Evolutionary conservation across 2,329 filamentous ascomycete genomes (phyloP), one percentile per base, ranked within the genome.

Genomic region (Mariannaea elegans): DNA sequence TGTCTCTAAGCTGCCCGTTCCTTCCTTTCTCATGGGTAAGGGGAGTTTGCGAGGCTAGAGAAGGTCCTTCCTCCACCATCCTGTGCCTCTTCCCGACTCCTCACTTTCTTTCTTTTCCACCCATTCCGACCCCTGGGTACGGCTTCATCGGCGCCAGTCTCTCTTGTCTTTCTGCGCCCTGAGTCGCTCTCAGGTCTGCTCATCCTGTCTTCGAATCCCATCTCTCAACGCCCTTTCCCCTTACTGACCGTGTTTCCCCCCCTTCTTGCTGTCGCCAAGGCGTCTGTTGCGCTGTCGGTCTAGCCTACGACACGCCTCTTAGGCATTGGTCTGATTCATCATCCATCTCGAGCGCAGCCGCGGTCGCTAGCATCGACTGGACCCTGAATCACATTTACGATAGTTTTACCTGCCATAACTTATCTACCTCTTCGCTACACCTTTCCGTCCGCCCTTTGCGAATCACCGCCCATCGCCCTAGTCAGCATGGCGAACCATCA

Each of bases 401-500:
- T 45, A 54, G 29, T 29, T 38, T 49, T 13, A 14, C 45, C 18
- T n/a, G 21, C 45, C 39, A 16, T 42, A 4, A 14, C 14, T 29
- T 38, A 27, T 42, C 31, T n/a, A 41, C n/a, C 36, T 44, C n/a
- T 14, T 18, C 36, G 34, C 38, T 12, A n/a, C 34, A 18, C 38
- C 48, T 32, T 32, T 12, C 16, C 39, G 10, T n/a, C 48, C 24
- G 14, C 56, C 45, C 44, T 53, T 49, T 61, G 68, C 67, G 53
- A 62, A 55, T 62, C 59, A 56, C 56, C 59, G 55, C 59, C 61
- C 54, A 38, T 34, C 59, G 42, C 24, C 24, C 24, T 9, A 27
- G 32, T 67, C 72, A 77, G 64, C 65, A 92, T 92, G 89, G 88
- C 89, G 69, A 90, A 92, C 76, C 90, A 92, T 71, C 92, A 94